A percentile compares a stretch with the other conserved stretches of the same genome.
Conservation (phyloP, 208 protist genomes). For the Crithidia fasciculata region DNA sequence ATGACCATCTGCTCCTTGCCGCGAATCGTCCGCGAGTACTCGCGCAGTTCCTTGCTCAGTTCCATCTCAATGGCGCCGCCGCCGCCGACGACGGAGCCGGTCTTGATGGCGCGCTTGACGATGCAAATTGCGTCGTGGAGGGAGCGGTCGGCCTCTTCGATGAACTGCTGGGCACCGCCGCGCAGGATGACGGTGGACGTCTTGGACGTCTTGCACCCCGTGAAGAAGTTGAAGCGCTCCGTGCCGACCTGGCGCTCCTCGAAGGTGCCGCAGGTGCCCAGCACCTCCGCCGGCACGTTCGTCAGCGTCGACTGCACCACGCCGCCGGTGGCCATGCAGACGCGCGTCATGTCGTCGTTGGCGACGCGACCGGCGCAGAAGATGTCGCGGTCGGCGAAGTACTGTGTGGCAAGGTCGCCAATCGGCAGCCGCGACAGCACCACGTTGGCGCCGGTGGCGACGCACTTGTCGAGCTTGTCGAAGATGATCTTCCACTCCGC, state of each 20-base stretch:
- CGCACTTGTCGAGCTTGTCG: constrained; percentile 99
- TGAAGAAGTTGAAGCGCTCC: constrained; percentile 99
- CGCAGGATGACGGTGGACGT: constrained; percentile 95
- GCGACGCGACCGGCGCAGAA: constrained; percentile 99
- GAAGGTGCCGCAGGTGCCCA: constrained; percentile 98
- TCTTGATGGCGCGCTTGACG: constrained; percentile 97
- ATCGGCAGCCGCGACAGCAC: constrained; percentile 99
- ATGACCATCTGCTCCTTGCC: constrained; percentile 99
- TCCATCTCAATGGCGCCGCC: constrained; percentile 99
- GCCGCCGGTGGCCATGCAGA: constrained; percentile 97
- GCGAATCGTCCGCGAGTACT: constrained; percentile 96
- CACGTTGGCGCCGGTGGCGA: constrained; percentile 97
- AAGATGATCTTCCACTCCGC: constrained; percentile 99
- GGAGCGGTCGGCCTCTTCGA: constrained; percentile 99
- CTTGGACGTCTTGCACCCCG: constrained; percentile 94
- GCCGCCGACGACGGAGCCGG: constrained; percentile 98
- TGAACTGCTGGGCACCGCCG: constrained; percentile 99
- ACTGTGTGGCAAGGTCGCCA: constrained; percentile 99
- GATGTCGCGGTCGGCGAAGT: constrained; percentile 99
- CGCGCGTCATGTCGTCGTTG: constrained; percentile 95
- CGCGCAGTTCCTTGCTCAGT: constrained; percentile 96
- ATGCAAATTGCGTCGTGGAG: constrained; percentile 99
- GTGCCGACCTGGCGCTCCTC: constrained; percentile 99
- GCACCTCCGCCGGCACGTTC: constrained; percentile 91
- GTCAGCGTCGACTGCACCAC: constrained; percentile 97